Evolutionary conservation across 345 rosid genomes (phyloP), one percentile per base, ranked within the genome.

Genomic region (Stellera chamaejasme): DNA sequence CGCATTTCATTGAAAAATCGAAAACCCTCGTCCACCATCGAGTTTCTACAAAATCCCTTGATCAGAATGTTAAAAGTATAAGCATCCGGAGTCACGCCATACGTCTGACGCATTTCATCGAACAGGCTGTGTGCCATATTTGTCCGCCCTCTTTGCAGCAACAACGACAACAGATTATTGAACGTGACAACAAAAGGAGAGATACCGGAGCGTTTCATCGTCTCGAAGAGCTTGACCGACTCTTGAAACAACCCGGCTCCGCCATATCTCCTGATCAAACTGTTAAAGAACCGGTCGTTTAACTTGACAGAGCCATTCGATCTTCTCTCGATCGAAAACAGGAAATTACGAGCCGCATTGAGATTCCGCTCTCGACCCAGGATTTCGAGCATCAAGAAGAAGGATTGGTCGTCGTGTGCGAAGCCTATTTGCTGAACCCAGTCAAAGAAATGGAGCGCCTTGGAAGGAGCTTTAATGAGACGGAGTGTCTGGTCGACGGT

Each of bases 71-170:
- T 87, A 36, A 73, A 90, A 5, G 94, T 83, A 58, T 72, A 89
- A 1, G 69, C 58, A 67, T 90, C 97, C 0, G 97, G 96, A 3
- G 63, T 65, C 39, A 87, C 93, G 0, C 91, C 96, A 62, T 81
- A 85, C 0, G 94, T 85, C 1, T 67, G 69, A 28, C 77, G 86
- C 97, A 90, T 87, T 68, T 90, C 90, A 55, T 76, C 88, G 50
- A 84, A 90, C 82, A 87, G 0, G 26, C 71, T 73, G 67, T 62
- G 71, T 10, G 77, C 90, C 95, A 84, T 77, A 59, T 73, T 82
- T 54, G 90, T 77, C 55, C 77, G 69, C 13, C 97, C 95, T 15
- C 97, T 74, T 53, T 76, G 79, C 12, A 90, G 82, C 77, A 90
- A 55, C 45, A 87, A 56, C 2, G 72, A 48, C 50, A 90, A 74